Evolutionary conservation across 495 filamentous ascomycete species (phyloP).

Genomic region (Trichocladium uniseriatum): DNA sequence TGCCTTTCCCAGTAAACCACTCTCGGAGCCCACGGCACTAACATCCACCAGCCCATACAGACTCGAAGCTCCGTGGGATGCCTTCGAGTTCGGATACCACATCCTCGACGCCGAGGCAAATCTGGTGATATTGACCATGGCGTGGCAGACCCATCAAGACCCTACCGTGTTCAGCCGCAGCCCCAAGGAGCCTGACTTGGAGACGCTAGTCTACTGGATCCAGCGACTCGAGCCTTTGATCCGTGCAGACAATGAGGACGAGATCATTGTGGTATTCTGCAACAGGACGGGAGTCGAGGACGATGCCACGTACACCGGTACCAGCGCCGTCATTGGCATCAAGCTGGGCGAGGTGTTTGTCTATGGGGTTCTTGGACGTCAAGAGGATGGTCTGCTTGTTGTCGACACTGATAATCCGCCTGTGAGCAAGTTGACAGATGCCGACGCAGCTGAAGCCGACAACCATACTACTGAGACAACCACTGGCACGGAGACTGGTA

Average conservation of each 20-base stretch:
- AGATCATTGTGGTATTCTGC: constrained; percentile 70
- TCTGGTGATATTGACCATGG: constrained; percentile 76
- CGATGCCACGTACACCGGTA: constrained; percentile 70
- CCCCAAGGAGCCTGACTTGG: constrained; percentile 57
- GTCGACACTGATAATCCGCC: constrained; percentile 44
- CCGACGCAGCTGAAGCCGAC: constrained; percentile 7
- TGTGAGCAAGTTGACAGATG: constrained; percentile 20
- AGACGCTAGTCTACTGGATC: constrained; percentile 87
- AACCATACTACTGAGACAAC: background rate
- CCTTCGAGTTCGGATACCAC: constrained; percentile 79
- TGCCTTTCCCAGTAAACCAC: constrained; percentile 2
- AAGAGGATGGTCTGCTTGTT: constrained; percentile 53
- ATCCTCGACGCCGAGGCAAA: constrained; percentile 56
- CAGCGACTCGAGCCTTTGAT: constrained; percentile 69
- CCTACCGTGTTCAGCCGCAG: constrained; percentile 33
- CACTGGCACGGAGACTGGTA: background rate
- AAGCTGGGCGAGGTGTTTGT: constrained; percentile 55
- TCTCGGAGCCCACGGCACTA: background rate
- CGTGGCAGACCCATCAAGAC: constrained; percentile 64
- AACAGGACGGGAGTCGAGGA: constrained; percentile 71
- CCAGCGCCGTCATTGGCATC: constrained; percentile 71
- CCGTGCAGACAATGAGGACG: constrained; percentile 43
- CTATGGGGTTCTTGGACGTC: constrained; percentile 60
- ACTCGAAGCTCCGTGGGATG: constrained; percentile 66
- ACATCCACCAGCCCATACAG: constrained; percentile 49